Evolutionary conservation across 2,329 filamentous ascomycete species (phyloP).

Genomic region (Aplosporella prunicola): DNA sequence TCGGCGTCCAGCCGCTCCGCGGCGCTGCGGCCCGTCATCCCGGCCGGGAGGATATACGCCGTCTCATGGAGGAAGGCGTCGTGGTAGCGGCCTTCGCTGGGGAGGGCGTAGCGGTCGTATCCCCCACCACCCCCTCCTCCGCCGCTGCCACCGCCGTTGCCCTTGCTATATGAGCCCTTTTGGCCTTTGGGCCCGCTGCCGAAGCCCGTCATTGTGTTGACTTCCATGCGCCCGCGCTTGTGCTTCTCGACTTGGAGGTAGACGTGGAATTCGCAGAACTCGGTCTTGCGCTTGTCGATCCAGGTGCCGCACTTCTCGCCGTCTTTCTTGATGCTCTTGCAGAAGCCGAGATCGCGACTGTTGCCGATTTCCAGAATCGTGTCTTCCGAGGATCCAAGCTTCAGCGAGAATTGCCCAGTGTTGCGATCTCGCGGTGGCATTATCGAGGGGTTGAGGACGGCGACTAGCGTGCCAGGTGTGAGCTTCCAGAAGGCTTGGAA

Average conservation of each 20-base stretch:
- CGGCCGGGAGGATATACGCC: slow-evolving; percentile 32
- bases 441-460: slow-evolving; percentile 82
- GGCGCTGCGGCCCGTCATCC: slow-evolving; percentile 35
- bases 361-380: slow-evolving; percentile 82
- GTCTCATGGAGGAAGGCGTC: slow-evolving; percentile 49
- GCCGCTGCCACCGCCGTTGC: slow-evolving; percentile 17
- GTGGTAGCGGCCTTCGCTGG: slow-evolving; percentile 32
- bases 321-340: slow-evolving; percentile 75
- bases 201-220: slow-evolving; percentile 57
- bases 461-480: slow-evolving; percentile 81
- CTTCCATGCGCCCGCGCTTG: slow-evolving; percentile 60
- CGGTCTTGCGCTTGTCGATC: slow-evolving; percentile 80
- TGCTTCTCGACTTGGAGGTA: slow-evolving; percentile 69
- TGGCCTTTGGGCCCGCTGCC: slow-evolving; percentile 1
- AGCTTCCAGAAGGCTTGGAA: slow-evolving; percentile 93
- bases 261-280: slow-evolving; percentile 89
- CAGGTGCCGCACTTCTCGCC: slow-evolving; percentile 71
- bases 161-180: no score
- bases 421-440: slow-evolving; percentile 77
- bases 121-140: slow-evolving; percentile 1
- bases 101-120: background rate
- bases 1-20: slow-evolving; percentile 57
- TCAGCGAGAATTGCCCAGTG: slow-evolving; percentile 76
- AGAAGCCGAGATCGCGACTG: slow-evolving; percentile 78
- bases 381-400: slow-evolving; percentile 77